Evolutionary conservation across 1,139 yeast species (phyloP).

Genomic region (Candida freyschussii): DNA sequence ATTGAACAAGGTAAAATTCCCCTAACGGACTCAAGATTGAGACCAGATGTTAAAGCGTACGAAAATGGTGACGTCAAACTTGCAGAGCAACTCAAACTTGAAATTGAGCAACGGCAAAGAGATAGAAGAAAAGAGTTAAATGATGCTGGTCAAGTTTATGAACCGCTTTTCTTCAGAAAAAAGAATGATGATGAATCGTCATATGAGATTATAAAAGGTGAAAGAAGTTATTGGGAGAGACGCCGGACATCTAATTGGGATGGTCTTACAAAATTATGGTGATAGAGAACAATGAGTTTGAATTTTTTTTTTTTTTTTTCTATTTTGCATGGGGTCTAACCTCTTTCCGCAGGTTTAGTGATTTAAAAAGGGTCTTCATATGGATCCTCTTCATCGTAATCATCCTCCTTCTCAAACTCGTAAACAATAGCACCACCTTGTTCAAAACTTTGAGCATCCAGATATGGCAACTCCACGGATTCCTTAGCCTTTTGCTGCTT

Average conservation of each 20-base stretch:
- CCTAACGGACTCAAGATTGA: conserved; percentile 81
- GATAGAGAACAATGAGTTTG: conserved; percentile 6
- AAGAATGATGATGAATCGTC: conserved; percentile 32
- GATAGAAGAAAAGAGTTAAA: conserved; percentile 61
- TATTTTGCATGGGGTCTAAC: not conserved
- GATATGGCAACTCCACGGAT: conserved; percentile 80
- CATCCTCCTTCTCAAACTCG: conserved; percentile 79
- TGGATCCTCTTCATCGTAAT: conserved; percentile 96
- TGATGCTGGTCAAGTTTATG: conserved; percentile 39
- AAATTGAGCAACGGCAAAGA: conserved; percentile 78
- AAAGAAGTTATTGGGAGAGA: conserved; percentile 74
- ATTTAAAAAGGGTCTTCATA: conserved; percentile 88
- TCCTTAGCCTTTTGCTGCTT: conserved; percentile 77
- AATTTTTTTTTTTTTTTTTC: not conserved
- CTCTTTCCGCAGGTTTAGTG: no score
- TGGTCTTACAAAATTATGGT: conserved; percentile 52
- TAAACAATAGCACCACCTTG: conserved; percentile 90
- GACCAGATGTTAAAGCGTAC: conserved; percentile 79
- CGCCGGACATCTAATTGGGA: conserved; percentile 59
- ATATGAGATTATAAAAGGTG: conserved; percentile 61
- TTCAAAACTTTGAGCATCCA: conserved; percentile 82
- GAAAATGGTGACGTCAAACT: conserved; percentile 62
- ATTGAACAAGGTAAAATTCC: conserved; percentile 63
- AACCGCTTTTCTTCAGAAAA: conserved; percentile 62
- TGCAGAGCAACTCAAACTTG: conserved; percentile 66